Conservation (phyloP, 805 yeast species). For the Candida rishiriensis region DNA sequence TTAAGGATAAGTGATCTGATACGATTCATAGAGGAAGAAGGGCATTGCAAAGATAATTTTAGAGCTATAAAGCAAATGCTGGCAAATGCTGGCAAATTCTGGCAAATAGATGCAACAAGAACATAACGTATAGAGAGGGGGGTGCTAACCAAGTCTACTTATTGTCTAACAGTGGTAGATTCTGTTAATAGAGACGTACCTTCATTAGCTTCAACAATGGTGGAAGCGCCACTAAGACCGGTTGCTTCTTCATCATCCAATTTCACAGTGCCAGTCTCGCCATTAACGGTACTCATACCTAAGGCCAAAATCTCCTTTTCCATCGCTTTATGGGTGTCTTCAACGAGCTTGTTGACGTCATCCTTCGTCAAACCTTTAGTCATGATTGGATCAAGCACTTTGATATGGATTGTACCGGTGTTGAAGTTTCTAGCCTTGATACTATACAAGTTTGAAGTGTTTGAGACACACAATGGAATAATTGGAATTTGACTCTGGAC, state of each 20-base stretch:
- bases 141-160: too few species aligned
- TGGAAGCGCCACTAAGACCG: background rate
- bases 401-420: slow-evolving; percentile 69
- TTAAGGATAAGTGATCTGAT: too few species aligned
- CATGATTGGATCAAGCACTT: slow-evolving; percentile 75
- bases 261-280: slow-evolving; percentile 8
- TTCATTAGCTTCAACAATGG: slow-evolving; percentile 3
- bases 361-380: slow-evolving; percentile 68
- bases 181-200: slow-evolving; percentile 4
- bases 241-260: slow-evolving; percentile 2
- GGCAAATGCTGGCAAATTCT: too few species aligned
- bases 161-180: too few species aligned
- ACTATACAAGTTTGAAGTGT: slow-evolving; percentile 72
- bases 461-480: slow-evolving; percentile 82
- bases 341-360: slow-evolving; percentile 60
- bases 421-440: slow-evolving; percentile 60
- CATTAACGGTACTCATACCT: slow-evolving; percentile 38
- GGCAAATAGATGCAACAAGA: too few species aligned
- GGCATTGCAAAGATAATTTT: too few species aligned
- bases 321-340: slow-evolving; percentile 59
- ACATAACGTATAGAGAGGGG: too few species aligned
- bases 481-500: slow-evolving; percentile 87
- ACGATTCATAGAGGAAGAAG: too few species aligned
- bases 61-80: too few species aligned
- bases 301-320: slow-evolving; percentile 32